Base-by-base conservation (phyloP, 2,329 filamentous ascomycete species). In the Botryotinia narcissicola region DNA sequence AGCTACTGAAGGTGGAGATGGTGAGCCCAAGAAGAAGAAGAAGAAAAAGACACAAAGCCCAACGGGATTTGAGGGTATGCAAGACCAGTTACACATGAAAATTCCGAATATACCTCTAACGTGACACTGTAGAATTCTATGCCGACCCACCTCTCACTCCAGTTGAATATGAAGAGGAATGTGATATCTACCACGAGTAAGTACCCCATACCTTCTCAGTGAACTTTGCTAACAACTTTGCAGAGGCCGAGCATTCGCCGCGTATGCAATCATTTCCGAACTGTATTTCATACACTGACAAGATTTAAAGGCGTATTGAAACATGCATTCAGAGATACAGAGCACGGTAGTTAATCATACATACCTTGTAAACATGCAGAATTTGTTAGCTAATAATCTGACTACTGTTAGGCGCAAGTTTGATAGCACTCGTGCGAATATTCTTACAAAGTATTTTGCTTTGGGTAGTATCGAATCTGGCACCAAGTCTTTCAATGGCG, bases 301-400 rank as follows among this genome's bases (percentile, higher is more conserved):
- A 7, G 62, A 16, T 54, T 12, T 25, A 22, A 60, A 80, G 92
- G 73, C 93, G 96, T 64, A 93, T 98, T 59, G 91, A 98, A 80
- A 88, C 91, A 40, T 96, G 93, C 64, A 92, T 98, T 72, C 90
- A 94, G 77, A 91, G 94, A 22, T 99, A 91, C 83, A 90, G 92
- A 75, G 86, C 88, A 57, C 66, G 48, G 66, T 68, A 68, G 48
- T n/a, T 44, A 51, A 44, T 57, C 25, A 42, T 32, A 68, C 2
- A 44, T 4, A 44, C 29, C 35, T 57, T 44, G 5, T 68, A 2
- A 25, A 42, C 5, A 42, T 22, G n/a, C 12, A 22, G 25, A 22
- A 20, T 37, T 9, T 4, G 3, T 42, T 57, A n/a, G 66, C 66
- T 68, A 16, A 68, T 42, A 32, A 16, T 42, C 20, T 68, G 5